Base-by-base conservation (phyloP, 352 stramenopile genomes). In the Saprolegnia parasitica region DNA sequence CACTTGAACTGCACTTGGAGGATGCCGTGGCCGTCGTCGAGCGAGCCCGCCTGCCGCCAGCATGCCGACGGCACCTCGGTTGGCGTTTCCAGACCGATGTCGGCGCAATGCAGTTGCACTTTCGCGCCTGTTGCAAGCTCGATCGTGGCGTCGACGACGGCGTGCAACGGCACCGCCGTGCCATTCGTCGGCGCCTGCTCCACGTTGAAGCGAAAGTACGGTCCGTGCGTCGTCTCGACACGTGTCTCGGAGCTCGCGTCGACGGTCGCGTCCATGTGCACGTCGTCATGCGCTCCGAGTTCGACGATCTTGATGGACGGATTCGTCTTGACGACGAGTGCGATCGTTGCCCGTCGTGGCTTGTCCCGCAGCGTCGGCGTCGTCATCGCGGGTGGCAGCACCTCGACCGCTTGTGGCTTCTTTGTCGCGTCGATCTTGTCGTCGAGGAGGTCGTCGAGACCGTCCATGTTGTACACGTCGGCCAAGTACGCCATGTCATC, bases 401-500 rank as follows among this genome's bases (percentile, higher is more conserved):
- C 29, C 29, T 35, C 29, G 23, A 18, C 32, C 45, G 42, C 42
- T 49, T 16, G 8, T 15, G 39, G 46, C 32, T 42, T 60, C 54
- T 15, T 73, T 35, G 0, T 20, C n/a, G 23, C 67, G 67, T 26
- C 9, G 26, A 60, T 65, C 47, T 42, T 56, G 26, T 70, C 74
- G 35, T 90, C 84, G 8, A 94, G 72, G 15, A 94, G 67, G 56
- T 94, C 86, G 15, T 91, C 86, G 32, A 92, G 80, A 6, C 84
- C 86, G 11, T 91, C 79, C 76, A 92, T 83, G 65, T 91, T 83
- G 61, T 92, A 94, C 24, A 94, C 35, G 24, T 94, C 83, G 0
- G 81, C 86, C 1, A 94, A 71, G 29, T 83, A 72, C 56, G 80
- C 78, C 11, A 94, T 71, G 62, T 94, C 86, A 0, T 91, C 80